These are phyloP conservation scores for Ramularia collo-cygni DNA, from an alignment of 2,329 filamentous ascomycete species.

Conservation along the genomic window DNA sequence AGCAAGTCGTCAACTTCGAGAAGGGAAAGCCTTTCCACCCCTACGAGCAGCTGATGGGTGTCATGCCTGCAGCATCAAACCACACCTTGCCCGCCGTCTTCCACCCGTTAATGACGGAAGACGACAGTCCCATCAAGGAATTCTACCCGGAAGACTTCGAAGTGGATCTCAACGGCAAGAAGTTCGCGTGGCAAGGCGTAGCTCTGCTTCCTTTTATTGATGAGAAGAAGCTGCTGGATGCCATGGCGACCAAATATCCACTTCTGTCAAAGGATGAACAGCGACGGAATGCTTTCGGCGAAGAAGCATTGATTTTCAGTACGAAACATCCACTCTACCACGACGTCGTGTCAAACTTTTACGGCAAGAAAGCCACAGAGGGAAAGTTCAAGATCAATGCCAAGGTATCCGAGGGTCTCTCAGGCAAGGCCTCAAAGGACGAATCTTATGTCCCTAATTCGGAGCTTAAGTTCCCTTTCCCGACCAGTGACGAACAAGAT, in stretches of 20 bases:
- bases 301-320: conserved; percentile 76
- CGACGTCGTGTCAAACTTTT: conserved; percentile 76
- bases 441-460: conserved; percentile 79
- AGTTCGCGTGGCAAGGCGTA: conserved; percentile 96
- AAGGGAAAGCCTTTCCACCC: conserved; percentile 81
- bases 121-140: conserved; percentile 87
- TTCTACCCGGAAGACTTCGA: conserved; percentile 96
- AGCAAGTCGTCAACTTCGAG: conserved; percentile 73
- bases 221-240: conserved; percentile 72
- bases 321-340: conserved; percentile 81
- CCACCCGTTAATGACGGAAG: conserved; percentile 80
- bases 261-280: conserved; percentile 69
- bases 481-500: conserved; percentile 26
- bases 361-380: conserved; percentile 75
- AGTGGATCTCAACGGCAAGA: conserved; percentile 93
- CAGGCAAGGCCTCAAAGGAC: conserved; percentile 75
- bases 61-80: conserved; percentile 85
- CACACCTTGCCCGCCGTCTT: conserved; percentile 85
- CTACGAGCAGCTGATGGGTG: conserved; percentile 97
- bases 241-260: conserved; percentile 77
- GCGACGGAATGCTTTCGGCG: conserved; percentile 70
- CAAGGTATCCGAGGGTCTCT: conserved; percentile 66
- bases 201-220: conserved; percentile 94
- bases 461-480: conserved; percentile 43
- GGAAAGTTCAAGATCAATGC: conserved; percentile 66